Evolutionary conservation across 1,139 yeast genomes (phyloP), one percentile per base, ranked within the genome.

Genomic region (Hanseniaspora sp.): DNA sequence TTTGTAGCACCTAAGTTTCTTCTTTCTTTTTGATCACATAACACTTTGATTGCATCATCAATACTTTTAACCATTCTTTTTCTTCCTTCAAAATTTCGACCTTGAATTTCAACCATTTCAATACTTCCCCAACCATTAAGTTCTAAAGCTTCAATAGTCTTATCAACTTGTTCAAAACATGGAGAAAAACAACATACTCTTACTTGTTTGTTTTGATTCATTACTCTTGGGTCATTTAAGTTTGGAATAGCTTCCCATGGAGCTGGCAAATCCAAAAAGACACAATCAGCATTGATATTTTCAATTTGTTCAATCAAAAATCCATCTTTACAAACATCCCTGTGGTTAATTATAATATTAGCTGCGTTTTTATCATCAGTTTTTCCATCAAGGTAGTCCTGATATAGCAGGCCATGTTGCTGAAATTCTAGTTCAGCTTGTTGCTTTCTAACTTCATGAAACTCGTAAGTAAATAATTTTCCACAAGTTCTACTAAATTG

Each of bases 191-290:
- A 92, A 69, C 98, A 92, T 53, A 92, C 76, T 1, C 84, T 81
- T 12, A 80, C 83, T 45, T 75, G 71, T 56, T 74, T 72, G 29
- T 70, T 70, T 8, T 69, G 67, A n/a, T 84, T 71, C 18, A 86
- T 74, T 5, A 85, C 95, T 39, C 66, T 62, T 1, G 59, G 45
- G 1, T 62, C 58, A 30, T 74, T 70, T 48, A 92, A 71, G 66
- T 85, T 83, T 7, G 90, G 88, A 56, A 94, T 83, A 11, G 98
- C 98, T 31, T 81, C 81, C 97, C 98, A 92, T 4, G 99, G 98
- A 6, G 96, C 83, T 1, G 99, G 99, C 52, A 94, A 75, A 66
- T 94, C 99, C 59, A 94, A 74, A 63, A 94, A 94, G 0, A 92
- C 79, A 1, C 83, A 82, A 55, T 83, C 82, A 0, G 86, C 95